A percentile compares a stretch with the other conserved stretches of the same genome.
Evolutionary conservation across 768 basidiomycete genomes (phyloP).

Genomic region (Calocybe gangraenosa): DNA sequence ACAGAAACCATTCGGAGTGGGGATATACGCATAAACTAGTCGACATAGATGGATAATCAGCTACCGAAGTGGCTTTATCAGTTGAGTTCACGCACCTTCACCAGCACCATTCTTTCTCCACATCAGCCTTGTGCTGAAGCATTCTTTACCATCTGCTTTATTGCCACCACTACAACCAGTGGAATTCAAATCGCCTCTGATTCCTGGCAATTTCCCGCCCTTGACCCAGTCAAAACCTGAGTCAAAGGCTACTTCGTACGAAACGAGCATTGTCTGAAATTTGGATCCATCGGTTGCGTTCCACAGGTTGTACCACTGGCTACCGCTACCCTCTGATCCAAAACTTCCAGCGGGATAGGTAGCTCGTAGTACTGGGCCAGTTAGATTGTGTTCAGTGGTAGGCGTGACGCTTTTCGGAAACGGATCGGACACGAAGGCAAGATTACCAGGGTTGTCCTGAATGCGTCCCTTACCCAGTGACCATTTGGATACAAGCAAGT

Average conservation of each 20-base stretch:
- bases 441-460: constrained; percentile 49
- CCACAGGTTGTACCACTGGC: constrained; percentile 68
- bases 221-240: constrained; percentile 64
- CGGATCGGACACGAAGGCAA: constrained; percentile 65
- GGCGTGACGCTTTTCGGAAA: constrained; percentile 47
- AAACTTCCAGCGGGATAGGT: constrained; percentile 62
- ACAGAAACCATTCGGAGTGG: constrained; percentile 59
- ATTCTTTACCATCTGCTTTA: constrained; percentile 57
- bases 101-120: constrained; percentile 63
- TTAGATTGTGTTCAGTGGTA: constrained; percentile 20
- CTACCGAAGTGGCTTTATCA: neutral
- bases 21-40: constrained; percentile 79
- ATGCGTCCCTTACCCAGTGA: constrained; percentile 56
- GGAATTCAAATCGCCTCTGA: constrained; percentile 62
- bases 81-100: constrained; percentile 49
- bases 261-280: constrained; percentile 65
- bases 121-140: constrained; percentile 75
- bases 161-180: constrained; percentile 69
- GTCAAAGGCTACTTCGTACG: constrained; percentile 75
- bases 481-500: constrained; percentile 55
- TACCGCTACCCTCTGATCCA: constrained; percentile 56
- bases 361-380: constrained; percentile 50
- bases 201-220: constrained; percentile 73
- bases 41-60: neutral
- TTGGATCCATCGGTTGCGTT: constrained; percentile 51